These are phyloP conservation scores for Thelonectria blattea DNA, from an alignment of 2,329 filamentous ascomycete genomes.

Conservation along the genomic window DNA sequence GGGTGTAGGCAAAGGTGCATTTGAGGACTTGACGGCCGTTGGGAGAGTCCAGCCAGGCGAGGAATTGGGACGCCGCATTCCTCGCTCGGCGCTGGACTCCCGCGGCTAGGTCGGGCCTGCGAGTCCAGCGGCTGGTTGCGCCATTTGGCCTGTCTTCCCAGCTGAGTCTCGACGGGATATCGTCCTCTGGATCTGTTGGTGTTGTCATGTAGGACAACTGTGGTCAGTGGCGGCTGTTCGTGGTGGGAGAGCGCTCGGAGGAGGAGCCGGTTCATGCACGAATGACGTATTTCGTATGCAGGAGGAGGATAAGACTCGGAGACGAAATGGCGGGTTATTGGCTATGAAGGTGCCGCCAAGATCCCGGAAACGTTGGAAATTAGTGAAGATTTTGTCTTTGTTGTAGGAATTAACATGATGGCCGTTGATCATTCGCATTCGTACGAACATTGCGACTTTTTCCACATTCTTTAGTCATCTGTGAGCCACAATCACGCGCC, in stretches of 20 bases:
- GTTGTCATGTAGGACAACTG: conserved; percentile 8
- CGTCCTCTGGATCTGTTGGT: neutral
- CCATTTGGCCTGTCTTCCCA: neutral
- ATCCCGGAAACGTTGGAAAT: too few species aligned
- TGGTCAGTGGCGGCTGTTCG: neutral
- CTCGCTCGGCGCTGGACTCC: conserved; percentile 35
- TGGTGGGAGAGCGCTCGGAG: neutral
- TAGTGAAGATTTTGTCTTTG: too few species aligned
- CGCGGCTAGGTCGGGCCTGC: conserved; percentile 21
- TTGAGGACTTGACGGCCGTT: conserved; percentile 83
- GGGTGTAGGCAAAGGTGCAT: conserved; percentile 86
- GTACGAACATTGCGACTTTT: too few species aligned
- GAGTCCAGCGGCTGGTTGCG: neutral
- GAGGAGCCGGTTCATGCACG: conserved; percentile 2
- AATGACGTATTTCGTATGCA: neutral
- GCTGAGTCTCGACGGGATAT: neutral
- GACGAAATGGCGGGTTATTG: too few species aligned
- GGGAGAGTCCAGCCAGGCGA: conserved; percentile 66
- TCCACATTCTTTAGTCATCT: too few species aligned
- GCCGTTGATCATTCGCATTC: too few species aligned
- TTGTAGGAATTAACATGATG: too few species aligned
- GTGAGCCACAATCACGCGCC: too few species aligned
- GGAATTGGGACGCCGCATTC: conserved; percentile 56
- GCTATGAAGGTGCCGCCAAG: too few species aligned
- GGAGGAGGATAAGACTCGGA: too few species aligned